Percentiles rank a stretch among this genome's conserved stretches.
phyloP scores from a whole-genome alignment of 1,284 basidiomycete genomes.

The Melampsora occidentalis region DNA sequence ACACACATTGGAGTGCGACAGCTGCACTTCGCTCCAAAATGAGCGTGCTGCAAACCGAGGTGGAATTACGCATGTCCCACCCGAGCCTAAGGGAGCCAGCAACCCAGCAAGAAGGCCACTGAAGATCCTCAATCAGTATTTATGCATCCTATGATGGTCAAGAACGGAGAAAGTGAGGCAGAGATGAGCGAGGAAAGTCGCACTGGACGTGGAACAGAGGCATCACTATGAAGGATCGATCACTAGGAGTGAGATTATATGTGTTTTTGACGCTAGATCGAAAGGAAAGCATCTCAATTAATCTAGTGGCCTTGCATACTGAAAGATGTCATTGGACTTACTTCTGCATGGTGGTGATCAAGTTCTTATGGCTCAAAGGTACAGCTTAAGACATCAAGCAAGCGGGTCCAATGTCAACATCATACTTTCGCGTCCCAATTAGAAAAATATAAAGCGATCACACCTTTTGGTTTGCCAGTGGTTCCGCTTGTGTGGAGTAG shows the following conservation, averaged over 20 bases:
- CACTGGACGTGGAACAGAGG: constrained; percentile 66
- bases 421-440: not conserved
- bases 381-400: constrained; percentile 57
- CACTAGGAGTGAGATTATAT: constrained; percentile 59
- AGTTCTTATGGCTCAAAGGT: constrained; percentile 62
- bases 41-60: constrained; percentile 61
- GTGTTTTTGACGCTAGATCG: constrained; percentile 57
- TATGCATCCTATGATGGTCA: not conserved
- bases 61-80: constrained; percentile 64
- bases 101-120: constrained; percentile 64
- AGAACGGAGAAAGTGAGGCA: not conserved
- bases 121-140: not conserved
- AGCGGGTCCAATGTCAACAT: not conserved
- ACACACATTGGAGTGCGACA: constrained; percentile 51
- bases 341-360: constrained; percentile 64
- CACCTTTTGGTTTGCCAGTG: constrained; percentile 60
- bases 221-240: constrained; percentile 63
- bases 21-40: constrained; percentile 63
- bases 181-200: not conserved
- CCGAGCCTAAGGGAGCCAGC: constrained; percentile 62
- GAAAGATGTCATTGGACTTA: constrained; percentile 44
- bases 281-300: not conserved
- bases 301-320: not conserved
- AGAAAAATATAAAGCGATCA: not conserved
- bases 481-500: constrained; percentile 62